Conservation (phyloP, 495 filamentous ascomycete species). For the Penicillium mononematosum region DNA sequence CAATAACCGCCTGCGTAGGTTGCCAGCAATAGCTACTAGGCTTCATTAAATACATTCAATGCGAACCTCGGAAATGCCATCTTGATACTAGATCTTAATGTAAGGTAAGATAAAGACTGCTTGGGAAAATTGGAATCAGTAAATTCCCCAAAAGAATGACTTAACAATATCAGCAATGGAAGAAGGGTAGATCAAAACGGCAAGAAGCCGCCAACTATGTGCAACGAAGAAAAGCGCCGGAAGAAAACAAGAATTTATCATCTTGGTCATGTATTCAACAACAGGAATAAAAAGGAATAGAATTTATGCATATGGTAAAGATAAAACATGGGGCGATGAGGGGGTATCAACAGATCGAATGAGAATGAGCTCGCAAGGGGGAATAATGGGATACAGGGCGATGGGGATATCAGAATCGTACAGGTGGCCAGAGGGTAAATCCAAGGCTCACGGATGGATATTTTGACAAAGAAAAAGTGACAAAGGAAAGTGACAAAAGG, state of each 20-base stretch:
- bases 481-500: constrained; percentile 32
- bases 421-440: constrained; percentile 7
- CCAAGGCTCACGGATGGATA: constrained; percentile 4
- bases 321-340: constrained; percentile 34
- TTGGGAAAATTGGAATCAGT: neutral
- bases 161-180: constrained; percentile 8
- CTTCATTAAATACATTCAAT: neutral
- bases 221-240: constrained; percentile 18
- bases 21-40: neutral
- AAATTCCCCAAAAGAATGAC: neutral
- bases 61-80: neutral
- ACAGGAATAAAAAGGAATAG: constrained; percentile 7
- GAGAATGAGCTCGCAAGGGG: constrained; percentile 18
- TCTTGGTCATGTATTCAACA: constrained; percentile 22
- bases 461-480: constrained; percentile 19
- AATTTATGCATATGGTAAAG: constrained; percentile 21
- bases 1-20: neutral
- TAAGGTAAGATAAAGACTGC: neutral
- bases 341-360: constrained; percentile 47
- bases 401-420: constrained; percentile 18
- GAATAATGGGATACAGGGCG: constrained; percentile 8
- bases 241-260: constrained; percentile 10
- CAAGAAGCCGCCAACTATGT: constrained; percentile 17
- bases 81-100: neutral
- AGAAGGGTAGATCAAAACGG: neutral